Base-by-base conservation (phyloP, 139 green algal species). In the Ettlia oleoabundans region DNA sequence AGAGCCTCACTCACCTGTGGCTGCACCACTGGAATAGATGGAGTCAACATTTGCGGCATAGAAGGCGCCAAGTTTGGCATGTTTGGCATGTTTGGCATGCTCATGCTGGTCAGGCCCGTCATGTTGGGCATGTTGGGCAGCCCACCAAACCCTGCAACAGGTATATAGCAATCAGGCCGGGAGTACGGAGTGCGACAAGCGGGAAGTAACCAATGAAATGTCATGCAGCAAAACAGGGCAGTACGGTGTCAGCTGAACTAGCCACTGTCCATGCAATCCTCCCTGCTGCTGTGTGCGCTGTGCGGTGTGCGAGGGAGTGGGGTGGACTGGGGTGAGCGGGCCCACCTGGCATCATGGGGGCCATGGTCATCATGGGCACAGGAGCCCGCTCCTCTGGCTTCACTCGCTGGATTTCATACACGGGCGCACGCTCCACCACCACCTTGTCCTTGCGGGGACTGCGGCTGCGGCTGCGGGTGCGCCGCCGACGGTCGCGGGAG, bases 321-420 rank as follows among this genome's bases (percentile, higher is more conserved):
- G 47, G 47, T 58, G 40, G 8, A 15, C 22, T 9, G 26, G 38
- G 21, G 67, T 40, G 21, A 21, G 40, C 40, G 26, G 21, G 22
- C 42, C 13, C 47, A 78, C 71, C 69, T 28, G n/a, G 24, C 71
- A 78, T 78, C 41, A 28, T 64, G 35, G 73, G 73, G 53, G 73
- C 47, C 6, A 67, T 65, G 9, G 73, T 37, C 73, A 80, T 67
- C 47, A 68, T 40, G 35, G 73, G 73, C 43, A 47, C 40, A 1
- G 73, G 35, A 7, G 53, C 73, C 4, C 53, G 73, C 26, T 80
- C 71, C 71, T 78, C 73, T 0, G 76, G 76, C 62, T 21, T 35
- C 32, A 82, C 76, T 7, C 76, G 62, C 76, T 82, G 30, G 15
- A 74, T 64, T 42, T 82, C 76, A 13, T 82, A 82, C 3, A 82